Conservation (phyloP, 805 yeast genomes). For the Starmerella cellae region DNA sequence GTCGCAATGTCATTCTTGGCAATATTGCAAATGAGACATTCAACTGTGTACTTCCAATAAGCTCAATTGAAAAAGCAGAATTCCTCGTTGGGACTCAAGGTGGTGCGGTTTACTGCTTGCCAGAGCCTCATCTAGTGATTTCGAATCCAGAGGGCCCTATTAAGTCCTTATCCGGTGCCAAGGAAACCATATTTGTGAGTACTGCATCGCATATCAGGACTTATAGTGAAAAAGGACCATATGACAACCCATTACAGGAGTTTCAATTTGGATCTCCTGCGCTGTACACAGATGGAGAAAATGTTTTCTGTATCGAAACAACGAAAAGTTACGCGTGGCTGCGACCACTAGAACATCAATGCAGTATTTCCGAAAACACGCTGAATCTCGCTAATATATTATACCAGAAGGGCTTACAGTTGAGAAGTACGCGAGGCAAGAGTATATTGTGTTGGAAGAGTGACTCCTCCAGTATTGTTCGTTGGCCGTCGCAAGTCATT, state of each 20-base stretch:
- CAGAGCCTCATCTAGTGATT: slow-evolving; percentile 3
- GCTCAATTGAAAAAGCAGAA: slow-evolving; percentile 26
- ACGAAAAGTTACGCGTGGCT: not conserved
- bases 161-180: not conserved
- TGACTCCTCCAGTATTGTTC: not conserved
- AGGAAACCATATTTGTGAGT: not conserved
- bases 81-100: slow-evolving; percentile 15
- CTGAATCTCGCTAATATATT: not conserved
- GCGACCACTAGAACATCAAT: not conserved
- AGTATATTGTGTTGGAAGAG: slow-evolving; percentile 9
- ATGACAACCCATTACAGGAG: not conserved
- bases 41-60: slow-evolving; percentile 27
- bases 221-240: not conserved
- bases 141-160: not conserved
- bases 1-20: slow-evolving; percentile 48
- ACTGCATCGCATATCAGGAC: not conserved
- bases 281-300: not conserved
- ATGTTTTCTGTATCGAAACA: not conserved
- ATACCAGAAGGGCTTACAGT: not conserved
- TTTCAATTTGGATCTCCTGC: not conserved
- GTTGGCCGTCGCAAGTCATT: slow-evolving; percentile 5
- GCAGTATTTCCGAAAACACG: not conserved
- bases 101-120: slow-evolving; percentile 14
- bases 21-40: slow-evolving; percentile 38
- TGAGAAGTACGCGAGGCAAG: not conserved